These are phyloP conservation scores for Tilletia horrida DNA, from an alignment of 1,284 basidiomycete species.

Conservation along the genomic window DNA sequence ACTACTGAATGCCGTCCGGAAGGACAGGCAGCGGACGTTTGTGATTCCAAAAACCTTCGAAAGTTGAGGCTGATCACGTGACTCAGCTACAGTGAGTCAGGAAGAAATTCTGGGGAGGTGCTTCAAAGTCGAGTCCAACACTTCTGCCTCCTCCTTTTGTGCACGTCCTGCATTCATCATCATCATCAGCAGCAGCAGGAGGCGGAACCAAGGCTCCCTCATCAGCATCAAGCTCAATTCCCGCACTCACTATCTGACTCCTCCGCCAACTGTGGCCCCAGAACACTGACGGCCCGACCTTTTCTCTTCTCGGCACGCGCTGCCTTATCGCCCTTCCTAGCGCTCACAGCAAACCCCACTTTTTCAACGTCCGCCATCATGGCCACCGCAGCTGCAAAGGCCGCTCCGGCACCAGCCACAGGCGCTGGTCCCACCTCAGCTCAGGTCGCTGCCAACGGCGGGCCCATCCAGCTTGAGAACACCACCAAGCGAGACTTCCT, in stretches of 20 bases:
- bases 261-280: neutral
- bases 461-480: slow-evolving; percentile 55
- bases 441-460: slow-evolving; percentile 26
- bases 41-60: too few relatives aligned
- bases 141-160: too few relatives aligned
- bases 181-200: too few relatives aligned
- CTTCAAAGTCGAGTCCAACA: too few relatives aligned
- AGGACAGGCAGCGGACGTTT: too few relatives aligned
- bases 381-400: neutral
- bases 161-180: too few relatives aligned
- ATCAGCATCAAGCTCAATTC: neutral
- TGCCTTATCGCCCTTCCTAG: slow-evolving; percentile 4
- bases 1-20: too few relatives aligned
- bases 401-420: neutral
- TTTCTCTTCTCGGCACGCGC: neutral
- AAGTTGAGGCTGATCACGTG: too few relatives aligned
- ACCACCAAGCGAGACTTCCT: slow-evolving; percentile 89
- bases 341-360: neutral
- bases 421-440: slow-evolving; percentile 1
- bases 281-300: slow-evolving; percentile 4
- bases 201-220: neutral
- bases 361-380: neutral
- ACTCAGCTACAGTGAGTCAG: too few relatives aligned
- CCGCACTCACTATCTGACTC: neutral
- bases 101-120: too few relatives aligned